Evolutionary conservation across 1,139 yeast species (phyloP).

Genomic region (Kodamaea ohmeri): DNA sequence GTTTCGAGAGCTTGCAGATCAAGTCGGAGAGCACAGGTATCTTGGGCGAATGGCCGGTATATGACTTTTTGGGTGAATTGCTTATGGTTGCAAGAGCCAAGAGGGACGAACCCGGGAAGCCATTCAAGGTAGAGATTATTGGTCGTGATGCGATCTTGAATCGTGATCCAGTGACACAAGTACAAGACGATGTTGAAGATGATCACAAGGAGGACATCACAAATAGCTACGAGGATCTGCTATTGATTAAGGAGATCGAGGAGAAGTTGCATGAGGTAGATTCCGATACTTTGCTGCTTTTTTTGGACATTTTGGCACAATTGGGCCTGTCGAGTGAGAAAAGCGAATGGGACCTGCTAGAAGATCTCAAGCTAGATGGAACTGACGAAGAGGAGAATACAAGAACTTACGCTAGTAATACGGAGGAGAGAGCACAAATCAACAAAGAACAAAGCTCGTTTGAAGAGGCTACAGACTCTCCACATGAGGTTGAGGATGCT

Average conservation of each 20-base stretch:
- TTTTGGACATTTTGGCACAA: slow-evolving; percentile 8
- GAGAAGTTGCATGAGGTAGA: slow-evolving; percentile 1
- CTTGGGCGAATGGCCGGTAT: slow-evolving; percentile 1
- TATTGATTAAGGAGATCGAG: background rate
- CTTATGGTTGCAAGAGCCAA: background rate
- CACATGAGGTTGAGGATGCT: background rate
- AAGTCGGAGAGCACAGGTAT: background rate
- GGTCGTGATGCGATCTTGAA: background rate
- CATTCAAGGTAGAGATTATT: background rate
- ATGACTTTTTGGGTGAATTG: slow-evolving; percentile 3
- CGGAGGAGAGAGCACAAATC: too few species aligned
- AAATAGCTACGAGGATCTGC: too few species aligned
- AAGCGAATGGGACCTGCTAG: too few species aligned
- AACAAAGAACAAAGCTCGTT: too few species aligned
- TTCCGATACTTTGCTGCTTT: background rate
- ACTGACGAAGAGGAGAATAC: background rate
- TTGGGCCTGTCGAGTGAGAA: slow-evolving; percentile 33
- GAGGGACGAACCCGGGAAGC: background rate
- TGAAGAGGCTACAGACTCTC: too few species aligned
- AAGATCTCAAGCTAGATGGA: too few species aligned
- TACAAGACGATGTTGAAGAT: background rate
- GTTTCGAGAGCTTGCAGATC: background rate
- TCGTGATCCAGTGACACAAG: background rate
- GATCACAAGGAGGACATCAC: too few species aligned
- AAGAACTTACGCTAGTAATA: too few species aligned